Evolutionary conservation across 441 rosid genomes (phyloP), one percentile per base, ranked within the genome.

Genomic region (California macrophylla): DNA sequence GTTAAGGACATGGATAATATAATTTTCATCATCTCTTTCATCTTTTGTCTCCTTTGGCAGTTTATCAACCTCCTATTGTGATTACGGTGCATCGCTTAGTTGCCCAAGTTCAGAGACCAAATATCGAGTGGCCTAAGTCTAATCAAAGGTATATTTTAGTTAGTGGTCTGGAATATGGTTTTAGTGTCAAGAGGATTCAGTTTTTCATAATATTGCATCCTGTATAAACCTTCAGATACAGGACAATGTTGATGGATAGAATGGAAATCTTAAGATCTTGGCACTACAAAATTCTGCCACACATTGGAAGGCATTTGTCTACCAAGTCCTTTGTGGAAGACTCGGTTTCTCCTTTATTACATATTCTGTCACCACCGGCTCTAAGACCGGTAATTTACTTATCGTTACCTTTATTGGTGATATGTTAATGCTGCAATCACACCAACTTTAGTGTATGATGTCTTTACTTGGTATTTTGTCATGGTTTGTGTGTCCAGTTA

Each of bases 81-180:
- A 79, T 92, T 71, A 73, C 76, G 36, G 73, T 95, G 66, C 98
- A 95, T 75, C 80, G 75, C 69, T 80, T 76, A 29, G 88, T 95
- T 34, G 87, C 96, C 69, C 97, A 92, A 81, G 86, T 89, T 82
- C 96, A 87, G 71, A 92, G 76, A 79, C 93, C 95, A 77, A 84
- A 79, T 69, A 86, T 95, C 64, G 90, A 90, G 77, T 95, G 99
- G 97, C 99, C 99, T 72, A 90, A 90, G 82, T 87, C 95, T 58
- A 82, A 83, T 78, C 87, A 88, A 68, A 88, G 96, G 99, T 95
- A 78, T 64, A 30, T 23, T 70, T 45, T 71, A 32, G 36, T 77
- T 38, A 47, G 42, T n/a, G n/a, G n/a, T n/a, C 20, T 61, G 58
- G 30, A 25, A 71, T 26, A 61, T 23, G 69, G 56, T 66, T 67